Conservation (phyloP, 2,329 filamentous ascomycete species). For the Calycina herbarum region DNA sequence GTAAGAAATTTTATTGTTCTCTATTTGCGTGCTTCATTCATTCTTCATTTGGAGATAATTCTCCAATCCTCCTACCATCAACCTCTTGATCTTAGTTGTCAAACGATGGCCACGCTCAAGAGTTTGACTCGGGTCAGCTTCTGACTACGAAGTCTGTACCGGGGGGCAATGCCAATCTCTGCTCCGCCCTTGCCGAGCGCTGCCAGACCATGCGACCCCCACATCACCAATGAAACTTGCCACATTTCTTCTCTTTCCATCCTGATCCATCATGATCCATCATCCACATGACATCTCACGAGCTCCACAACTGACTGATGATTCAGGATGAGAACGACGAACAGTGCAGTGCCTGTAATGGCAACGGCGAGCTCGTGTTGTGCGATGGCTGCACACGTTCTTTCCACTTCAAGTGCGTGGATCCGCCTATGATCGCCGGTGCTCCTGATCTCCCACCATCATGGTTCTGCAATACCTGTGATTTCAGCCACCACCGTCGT, state of each 20-base stretch:
- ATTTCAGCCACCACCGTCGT: slow-evolving; percentile 47
- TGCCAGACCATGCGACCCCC: slow-evolving; percentile 30
- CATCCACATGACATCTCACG: slow-evolving; percentile 7
- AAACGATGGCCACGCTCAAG: slow-evolving; percentile 1
- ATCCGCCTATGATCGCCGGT: slow-evolving; percentile 66
- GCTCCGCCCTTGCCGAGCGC: slow-evolving; percentile 35
- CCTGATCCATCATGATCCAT: slow-evolving; percentile 17
- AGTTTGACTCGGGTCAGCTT: slow-evolving; percentile 23
- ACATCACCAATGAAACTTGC: slow-evolving; percentile 28
- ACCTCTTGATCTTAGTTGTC: not conserved
- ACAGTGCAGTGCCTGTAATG: slow-evolving; percentile 82
- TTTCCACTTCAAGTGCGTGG: slow-evolving; percentile 86
- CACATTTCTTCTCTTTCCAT: slow-evolving; percentile 25
- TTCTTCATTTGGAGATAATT: not conserved
- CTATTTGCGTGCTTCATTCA: not conserved
- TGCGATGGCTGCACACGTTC: slow-evolving; percentile 90
- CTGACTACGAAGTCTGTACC: slow-evolving; percentile 5
- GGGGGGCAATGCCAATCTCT: slow-evolving; percentile 29
- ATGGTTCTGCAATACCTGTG: slow-evolving; percentile 82
- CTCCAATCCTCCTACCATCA: not conserved
- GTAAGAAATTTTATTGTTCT: slow-evolving; percentile 43
- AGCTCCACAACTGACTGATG: slow-evolving; percentile 29
- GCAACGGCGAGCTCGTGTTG: slow-evolving; percentile 82
- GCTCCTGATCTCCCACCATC: slow-evolving; percentile 62
- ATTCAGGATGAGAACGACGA: slow-evolving; percentile 77